phyloP scores from a whole-genome alignment of 768 basidiomycete genomes.

The Nevesoporus exiguus region DNA sequence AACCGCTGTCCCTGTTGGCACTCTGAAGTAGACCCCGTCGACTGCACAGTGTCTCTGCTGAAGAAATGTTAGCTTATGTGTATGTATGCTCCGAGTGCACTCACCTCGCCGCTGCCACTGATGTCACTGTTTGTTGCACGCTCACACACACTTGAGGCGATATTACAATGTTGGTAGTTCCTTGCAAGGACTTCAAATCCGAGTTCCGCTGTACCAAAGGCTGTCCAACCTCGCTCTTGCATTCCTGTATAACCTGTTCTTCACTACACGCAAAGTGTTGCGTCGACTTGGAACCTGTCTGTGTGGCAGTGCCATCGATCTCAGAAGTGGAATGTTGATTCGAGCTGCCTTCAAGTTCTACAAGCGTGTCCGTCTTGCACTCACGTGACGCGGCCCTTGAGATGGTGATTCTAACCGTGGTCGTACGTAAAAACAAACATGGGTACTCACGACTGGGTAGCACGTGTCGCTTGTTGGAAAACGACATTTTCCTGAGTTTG shows the following conservation, averaged over 20 bases:
- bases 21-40: not conserved
- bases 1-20: not conserved
- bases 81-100: not conserved
- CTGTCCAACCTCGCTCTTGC: not conserved
- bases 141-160: slow-evolving; percentile 2
- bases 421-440: not conserved
- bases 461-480: not conserved
- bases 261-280: not conserved
- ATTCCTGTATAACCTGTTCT: not conserved
- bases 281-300: not conserved
- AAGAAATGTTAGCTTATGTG: not conserved
- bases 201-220: not conserved
- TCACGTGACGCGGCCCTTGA: not conserved
- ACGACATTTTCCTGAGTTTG: not conserved
- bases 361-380: not conserved
- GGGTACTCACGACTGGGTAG: slow-evolving; percentile 2
- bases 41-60: not conserved
- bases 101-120: not conserved
- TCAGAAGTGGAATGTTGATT: not conserved
- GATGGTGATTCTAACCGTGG: not conserved
- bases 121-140: not conserved
- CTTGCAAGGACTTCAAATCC: not conserved
- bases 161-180: not conserved
- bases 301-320: not conserved
- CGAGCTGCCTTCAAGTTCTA: not conserved